Base-by-base conservation (phyloP, 2,329 filamentous ascomycete genomes). In the Alternaria hordeiaustralica region DNA sequence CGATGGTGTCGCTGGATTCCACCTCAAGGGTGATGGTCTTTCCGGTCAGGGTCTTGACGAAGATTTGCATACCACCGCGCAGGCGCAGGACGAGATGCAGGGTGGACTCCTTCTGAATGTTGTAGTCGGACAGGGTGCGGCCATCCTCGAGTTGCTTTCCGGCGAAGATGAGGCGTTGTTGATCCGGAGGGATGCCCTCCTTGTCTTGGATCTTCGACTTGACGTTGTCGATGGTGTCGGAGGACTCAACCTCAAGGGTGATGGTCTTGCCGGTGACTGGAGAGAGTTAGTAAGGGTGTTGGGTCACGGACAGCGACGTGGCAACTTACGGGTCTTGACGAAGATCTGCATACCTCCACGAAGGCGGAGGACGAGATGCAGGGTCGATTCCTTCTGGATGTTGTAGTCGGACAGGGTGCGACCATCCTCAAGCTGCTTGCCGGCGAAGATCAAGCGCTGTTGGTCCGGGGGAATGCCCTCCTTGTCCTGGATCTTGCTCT, bases 401-500 rank as follows among this genome's bases (percentile, higher is more conserved):
- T 97, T 97, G 88, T 97, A 97, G 80, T 97, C 94, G 71, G 89
- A 91, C 1, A 97, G 85, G 51, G 94, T 97, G 64, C 94, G 93
- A 67, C 95, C 95, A 75, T 98, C 95, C 82, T 98, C 95, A 5
- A 97, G 91, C 82, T 97, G 94, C 87, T 97, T 97, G 69, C 94
- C 95, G 47, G 95, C 95, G 75, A 97, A 98, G 82, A 97, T 97
- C 75, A 98, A 82, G 74, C 95, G 95, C 86, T 98, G 95, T 83
- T 98, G 95, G 80, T 97, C 95, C 7, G 95, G 95, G 47, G 95
- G 95, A 62, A 97, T 97, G 50, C 94, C 94, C 82, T 97, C 94
- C 89, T 97, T 97, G 79, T 97, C 94, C 82, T 97, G 94, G 49
- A 97, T 97, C 88, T 97, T 97, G 66, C 87, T 89, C 90, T 97